Conservation (phyloP, 163 green algal genomes). For the Trebouxiophyceae sp. region DNA sequence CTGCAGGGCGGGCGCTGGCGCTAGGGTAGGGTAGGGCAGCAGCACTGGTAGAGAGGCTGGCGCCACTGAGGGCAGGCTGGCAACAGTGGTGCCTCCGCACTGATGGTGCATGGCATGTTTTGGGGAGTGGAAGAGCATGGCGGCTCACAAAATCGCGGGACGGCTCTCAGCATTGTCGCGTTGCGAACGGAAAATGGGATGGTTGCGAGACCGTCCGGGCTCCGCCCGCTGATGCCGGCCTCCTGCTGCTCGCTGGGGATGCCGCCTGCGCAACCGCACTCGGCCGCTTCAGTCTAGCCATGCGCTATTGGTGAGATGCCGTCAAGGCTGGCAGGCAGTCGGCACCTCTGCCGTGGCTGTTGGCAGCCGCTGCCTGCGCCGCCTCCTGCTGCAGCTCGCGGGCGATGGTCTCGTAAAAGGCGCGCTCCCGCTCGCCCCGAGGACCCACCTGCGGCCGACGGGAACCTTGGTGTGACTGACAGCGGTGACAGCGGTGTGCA, state of each 20-base stretch:
- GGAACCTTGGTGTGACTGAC: background rate
- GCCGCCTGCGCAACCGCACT: background rate
- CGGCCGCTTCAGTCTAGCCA: background rate
- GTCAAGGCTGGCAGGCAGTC: background rate
- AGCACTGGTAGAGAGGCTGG: too few relatives aligned
- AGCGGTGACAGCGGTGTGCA: background rate
- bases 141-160: background rate
- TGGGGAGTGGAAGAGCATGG: too few relatives aligned
- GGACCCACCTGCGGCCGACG: slow-evolving; percentile 29
- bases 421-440: slow-evolving; percentile 31
- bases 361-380: background rate
- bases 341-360: background rate
- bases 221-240: slow-evolving; percentile 6
- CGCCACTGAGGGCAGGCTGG: too few relatives aligned
- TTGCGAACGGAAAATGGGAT: slow-evolving; percentile 36
- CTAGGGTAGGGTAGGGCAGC: background rate
- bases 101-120: too few relatives aligned
- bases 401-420: slow-evolving; percentile 38
- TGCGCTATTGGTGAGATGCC: background rate
- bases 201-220: background rate
- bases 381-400: slow-evolving; percentile 10
- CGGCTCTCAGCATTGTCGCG: slow-evolving; percentile 30
- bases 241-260: background rate
- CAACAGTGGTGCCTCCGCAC: too few relatives aligned
- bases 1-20: background rate